Evolutionary conservation across 2,329 filamentous ascomycete genomes (phyloP).

Genomic region (Sarocladium kiliense): DNA sequence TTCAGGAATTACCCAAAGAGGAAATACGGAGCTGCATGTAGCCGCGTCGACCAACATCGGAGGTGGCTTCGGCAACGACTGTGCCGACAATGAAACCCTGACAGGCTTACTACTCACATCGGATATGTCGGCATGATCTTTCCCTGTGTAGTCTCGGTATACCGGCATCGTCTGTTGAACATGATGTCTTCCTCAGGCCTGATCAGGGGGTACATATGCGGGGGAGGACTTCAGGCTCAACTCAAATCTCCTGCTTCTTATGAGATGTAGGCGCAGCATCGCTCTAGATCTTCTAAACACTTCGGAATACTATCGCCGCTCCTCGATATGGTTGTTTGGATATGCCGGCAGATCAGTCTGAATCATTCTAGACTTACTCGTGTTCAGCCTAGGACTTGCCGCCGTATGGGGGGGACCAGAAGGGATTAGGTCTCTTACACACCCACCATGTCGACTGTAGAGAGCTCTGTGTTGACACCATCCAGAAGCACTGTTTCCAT

Average conservation of each 20-base stretch:
- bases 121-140: slow-evolving; percentile 4
- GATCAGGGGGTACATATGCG: not conserved
- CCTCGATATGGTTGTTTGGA: too few species aligned
- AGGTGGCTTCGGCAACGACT: slow-evolving; percentile 4
- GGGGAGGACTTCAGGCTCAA: slow-evolving; percentile 9
- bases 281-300: too few species aligned
- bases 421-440: too few species aligned
- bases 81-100: slow-evolving; percentile 4
- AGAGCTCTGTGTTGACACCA: too few species aligned
- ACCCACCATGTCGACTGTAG: too few species aligned
- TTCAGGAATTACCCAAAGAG: not conserved
- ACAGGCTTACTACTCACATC: not conserved
- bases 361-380: too few species aligned
- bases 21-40: slow-evolving; percentile 3
- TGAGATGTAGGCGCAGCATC: not conserved
- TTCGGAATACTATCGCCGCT: too few species aligned
- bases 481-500: too few species aligned
- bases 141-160: not conserved
- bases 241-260: not conserved
- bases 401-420: too few species aligned
- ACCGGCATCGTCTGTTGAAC: not conserved
- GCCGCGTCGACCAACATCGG: not conserved
- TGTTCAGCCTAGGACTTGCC: too few species aligned
- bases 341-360: too few species aligned
- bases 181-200: not conserved